Conservation (phyloP, 108 stramenopile genomes). For the Skeletonema grethae region DNA sequence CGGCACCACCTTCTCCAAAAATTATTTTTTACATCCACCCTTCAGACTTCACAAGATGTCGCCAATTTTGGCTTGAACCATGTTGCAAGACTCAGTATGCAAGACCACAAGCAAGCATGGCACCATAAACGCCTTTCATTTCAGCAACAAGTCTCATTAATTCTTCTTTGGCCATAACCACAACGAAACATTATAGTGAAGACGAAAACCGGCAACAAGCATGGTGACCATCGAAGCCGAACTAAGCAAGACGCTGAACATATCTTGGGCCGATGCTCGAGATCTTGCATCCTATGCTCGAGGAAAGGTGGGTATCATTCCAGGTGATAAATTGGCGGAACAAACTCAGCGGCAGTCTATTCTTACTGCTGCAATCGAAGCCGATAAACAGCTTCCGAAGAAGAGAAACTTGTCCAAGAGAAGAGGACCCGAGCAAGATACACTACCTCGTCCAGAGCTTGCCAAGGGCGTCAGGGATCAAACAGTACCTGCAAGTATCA, state of each 20-base stretch:
- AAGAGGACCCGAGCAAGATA: neutral
- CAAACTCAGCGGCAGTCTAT: neutral
- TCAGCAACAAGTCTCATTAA: too few species aligned
- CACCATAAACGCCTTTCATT: neutral
- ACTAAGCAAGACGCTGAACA: neutral
- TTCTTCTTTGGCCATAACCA: neutral
- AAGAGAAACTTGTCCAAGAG: neutral
- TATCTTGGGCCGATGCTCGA: neutral
- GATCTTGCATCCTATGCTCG: constrained; percentile 3
- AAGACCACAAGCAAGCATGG: neutral
- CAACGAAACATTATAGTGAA: neutral
- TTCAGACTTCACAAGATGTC: too few species aligned
- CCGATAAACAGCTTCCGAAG: neutral
- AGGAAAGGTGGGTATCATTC: neutral
- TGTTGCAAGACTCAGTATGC: neutral
- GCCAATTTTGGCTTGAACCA: too few species aligned
- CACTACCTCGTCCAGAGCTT: neutral
- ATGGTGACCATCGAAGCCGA: neutral
- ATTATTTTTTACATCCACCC: too few species aligned
- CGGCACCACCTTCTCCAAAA: too few species aligned
- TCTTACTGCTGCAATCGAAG: neutral
- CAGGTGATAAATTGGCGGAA: neutral
- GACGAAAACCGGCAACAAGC: neutral
- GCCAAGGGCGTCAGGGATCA: too few species aligned
- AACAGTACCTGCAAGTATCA: neutral